Evolutionary conservation across 306 rosid genomes (phyloP).

Genomic region (Oemleria cerasiformis): DNA sequence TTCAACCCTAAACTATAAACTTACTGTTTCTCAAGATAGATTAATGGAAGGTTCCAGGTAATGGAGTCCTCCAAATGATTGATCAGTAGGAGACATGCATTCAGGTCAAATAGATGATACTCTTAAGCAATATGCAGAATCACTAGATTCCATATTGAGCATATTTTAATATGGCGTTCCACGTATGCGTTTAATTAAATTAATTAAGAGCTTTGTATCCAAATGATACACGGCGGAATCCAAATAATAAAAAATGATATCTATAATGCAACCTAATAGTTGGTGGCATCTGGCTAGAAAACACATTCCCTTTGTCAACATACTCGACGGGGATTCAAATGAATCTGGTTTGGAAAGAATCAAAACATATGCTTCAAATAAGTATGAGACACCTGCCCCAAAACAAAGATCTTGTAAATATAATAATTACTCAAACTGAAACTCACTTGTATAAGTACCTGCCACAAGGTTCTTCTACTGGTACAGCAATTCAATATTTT

Average conservation of each 20-base stretch:
- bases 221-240: conserved; percentile 1
- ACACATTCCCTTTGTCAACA: neutral
- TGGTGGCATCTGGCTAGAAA: neutral
- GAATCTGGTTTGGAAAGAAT: neutral
- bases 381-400: neutral
- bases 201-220: neutral
- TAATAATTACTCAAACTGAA: neutral
- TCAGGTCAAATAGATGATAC: neutral
- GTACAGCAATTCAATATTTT: neutral
- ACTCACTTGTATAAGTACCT: conserved; percentile 3
- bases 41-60: neutral
- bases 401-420: neutral
- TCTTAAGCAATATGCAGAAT: neutral
- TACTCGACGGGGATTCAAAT: neutral
- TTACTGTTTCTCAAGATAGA: neutral
- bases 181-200: neutral
- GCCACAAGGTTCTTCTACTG: neutral
- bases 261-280: neutral
- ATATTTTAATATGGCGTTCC: neutral
- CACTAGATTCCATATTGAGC: neutral
- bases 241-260: neutral
- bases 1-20: neutral
- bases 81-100: neutral
- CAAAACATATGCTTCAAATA: conserved; percentile 11
- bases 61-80: neutral